These are phyloP conservation scores for Priceomyces medius DNA, from an alignment of 805 yeast genomes.

Conservation along the genomic window DNA sequence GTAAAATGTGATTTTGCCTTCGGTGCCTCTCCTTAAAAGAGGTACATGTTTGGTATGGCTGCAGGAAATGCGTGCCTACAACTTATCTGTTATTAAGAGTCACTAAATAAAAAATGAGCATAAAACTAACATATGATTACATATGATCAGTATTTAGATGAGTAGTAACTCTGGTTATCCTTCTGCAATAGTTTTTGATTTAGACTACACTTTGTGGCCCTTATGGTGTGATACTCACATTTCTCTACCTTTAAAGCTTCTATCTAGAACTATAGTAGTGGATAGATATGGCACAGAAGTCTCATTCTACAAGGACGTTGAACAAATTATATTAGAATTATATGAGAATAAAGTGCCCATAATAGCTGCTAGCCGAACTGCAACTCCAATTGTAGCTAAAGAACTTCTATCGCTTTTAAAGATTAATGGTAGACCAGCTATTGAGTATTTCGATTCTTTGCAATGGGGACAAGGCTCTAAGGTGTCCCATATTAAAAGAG, in stretches of 20 bases:
- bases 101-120: slow-evolving; percentile 6
- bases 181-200: slow-evolving; percentile 63
- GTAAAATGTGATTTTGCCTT: slow-evolving; percentile 5
- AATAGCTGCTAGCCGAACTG: slow-evolving; percentile 77
- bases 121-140: not conserved
- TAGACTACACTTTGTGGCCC: slow-evolving; percentile 80
- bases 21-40: slow-evolving; percentile 2
- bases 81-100: not conserved
- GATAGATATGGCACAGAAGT: slow-evolving; percentile 58
- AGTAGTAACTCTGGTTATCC: slow-evolving; percentile 21
- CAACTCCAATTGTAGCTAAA: slow-evolving; percentile 74
- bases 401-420: slow-evolving; percentile 54
- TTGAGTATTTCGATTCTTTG: slow-evolving; percentile 50
- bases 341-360: slow-evolving; percentile 47
- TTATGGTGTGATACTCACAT: slow-evolving; percentile 83
- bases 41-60: not conserved
- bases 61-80: slow-evolving; percentile 6
- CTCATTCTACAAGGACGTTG: slow-evolving; percentile 66
- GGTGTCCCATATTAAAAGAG: slow-evolving; percentile 51
- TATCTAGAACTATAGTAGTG: slow-evolving; percentile 34
- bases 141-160: too few species aligned
- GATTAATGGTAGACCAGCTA: slow-evolving; percentile 54
- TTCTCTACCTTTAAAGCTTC: slow-evolving; percentile 49
- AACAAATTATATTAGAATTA: slow-evolving; percentile 56
- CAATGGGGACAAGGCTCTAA: slow-evolving; percentile 73